Conservation (phyloP, 176 grass and related monocot genomes). For the Rhipidocladum racemiflorum region DNA sequence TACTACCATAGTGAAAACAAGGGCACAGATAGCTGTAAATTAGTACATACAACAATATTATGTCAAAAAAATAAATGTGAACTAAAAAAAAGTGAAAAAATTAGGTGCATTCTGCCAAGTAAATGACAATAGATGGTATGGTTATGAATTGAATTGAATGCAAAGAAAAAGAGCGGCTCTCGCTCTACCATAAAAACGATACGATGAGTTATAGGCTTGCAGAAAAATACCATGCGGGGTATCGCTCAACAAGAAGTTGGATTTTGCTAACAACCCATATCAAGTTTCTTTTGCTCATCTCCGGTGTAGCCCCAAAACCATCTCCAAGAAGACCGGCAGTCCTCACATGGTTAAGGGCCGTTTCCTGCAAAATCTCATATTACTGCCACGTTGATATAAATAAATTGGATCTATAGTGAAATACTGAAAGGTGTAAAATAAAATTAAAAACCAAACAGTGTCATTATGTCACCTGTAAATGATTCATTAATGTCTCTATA, state of each 20-base stretch:
- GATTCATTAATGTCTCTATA: constrained; percentile 97
- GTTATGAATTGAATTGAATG: not conserved
- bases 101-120: not conserved
- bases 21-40: not conserved
- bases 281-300: constrained; percentile 96
- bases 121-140: not conserved
- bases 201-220: not conserved
- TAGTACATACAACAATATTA: not conserved
- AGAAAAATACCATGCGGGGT: constrained; percentile 79
- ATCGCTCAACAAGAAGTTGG: constrained; percentile 80
- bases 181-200: not conserved
- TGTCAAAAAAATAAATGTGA: not conserved
- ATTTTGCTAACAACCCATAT: constrained; percentile 99
- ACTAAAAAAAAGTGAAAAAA: not conserved
- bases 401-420: not conserved
- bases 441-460: not conserved
- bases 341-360: constrained; percentile 92
- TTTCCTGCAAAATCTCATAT: constrained; percentile 62
- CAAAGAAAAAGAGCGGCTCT: not conserved
- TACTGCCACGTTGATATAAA: not conserved
- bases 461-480: constrained; percentile 76
- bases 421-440: not conserved
- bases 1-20: not conserved
- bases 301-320: constrained; percentile 90
- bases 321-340: constrained; percentile 81